Percentiles rank a stretch among this genome's conserved stretches.
Evolutionary conservation across 306 rosid genomes (phyloP).

Genomic region (Quercus robur): DNA sequence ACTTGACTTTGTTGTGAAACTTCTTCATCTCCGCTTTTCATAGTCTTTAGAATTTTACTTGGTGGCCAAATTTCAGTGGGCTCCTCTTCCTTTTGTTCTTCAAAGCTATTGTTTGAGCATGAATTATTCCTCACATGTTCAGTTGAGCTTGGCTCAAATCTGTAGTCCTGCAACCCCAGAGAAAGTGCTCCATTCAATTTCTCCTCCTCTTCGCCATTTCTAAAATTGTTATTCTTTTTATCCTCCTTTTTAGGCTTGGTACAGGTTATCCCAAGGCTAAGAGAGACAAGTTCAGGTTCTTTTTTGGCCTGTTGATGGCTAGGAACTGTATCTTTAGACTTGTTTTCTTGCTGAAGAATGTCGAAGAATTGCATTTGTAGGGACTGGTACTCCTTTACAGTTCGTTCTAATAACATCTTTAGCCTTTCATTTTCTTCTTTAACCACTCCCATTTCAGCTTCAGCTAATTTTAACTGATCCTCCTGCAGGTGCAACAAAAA

Average conservation of each 20-base stretch:
- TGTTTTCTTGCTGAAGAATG: slow-evolving; percentile 26
- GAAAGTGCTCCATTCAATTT: slow-evolving; percentile 29
- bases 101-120: slow-evolving; percentile 13
- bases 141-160: slow-evolving; percentile 18
- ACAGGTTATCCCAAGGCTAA: slow-evolving; percentile 53
- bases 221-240: slow-evolving; percentile 9
- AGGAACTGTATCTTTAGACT: slow-evolving; percentile 1
- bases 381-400: slow-evolving; percentile 36
- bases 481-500: slow-evolving; percentile 18
- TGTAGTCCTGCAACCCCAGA: slow-evolving; percentile 41
- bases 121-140: slow-evolving; percentile 3
- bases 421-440: slow-evolving; percentile 54
- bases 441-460: slow-evolving; percentile 47
- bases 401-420: slow-evolving; percentile 26
- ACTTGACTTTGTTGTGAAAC: slow-evolving; percentile 29
- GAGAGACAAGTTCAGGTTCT: slow-evolving; percentile 46
- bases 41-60: slow-evolving; percentile 33
- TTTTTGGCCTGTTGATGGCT: slow-evolving; percentile 2
- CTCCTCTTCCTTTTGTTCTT: slow-evolving; percentile 34
- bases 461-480: slow-evolving; percentile 27
- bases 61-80: slow-evolving; percentile 42
- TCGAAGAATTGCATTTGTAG: slow-evolving; percentile 34
- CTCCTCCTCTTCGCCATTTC: slow-evolving; percentile 9
- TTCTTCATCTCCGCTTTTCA: slow-evolving; percentile 30
- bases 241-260: background rate